phyloP scores from a whole-genome alignment of 2,329 filamentous ascomycete species.

The Ceratocystis colombiana region DNA sequence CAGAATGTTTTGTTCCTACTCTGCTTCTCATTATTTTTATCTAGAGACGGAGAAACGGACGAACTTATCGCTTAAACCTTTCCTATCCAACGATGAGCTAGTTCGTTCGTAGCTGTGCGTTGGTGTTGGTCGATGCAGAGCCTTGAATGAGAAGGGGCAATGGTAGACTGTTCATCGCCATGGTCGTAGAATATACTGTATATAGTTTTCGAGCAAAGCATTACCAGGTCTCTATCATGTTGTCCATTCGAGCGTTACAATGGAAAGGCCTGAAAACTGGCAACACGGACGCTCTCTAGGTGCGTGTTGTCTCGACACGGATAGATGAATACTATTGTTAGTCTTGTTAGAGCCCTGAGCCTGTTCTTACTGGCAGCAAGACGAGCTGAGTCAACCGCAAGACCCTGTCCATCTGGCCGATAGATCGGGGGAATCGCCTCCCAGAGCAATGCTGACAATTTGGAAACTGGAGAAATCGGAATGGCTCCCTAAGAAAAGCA shows the following conservation, averaged over 20 bases:
- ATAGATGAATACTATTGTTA: not conserved
- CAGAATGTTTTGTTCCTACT: not conserved
- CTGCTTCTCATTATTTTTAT: not conserved
- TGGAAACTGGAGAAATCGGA: not conserved
- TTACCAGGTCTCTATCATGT: too few relatives aligned
- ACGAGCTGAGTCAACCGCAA: not conserved
- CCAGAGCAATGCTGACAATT: not conserved
- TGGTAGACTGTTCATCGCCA: too few relatives aligned
- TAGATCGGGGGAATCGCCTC: too few relatives aligned
- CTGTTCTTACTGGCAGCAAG: not conserved
- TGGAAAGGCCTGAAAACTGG: not conserved
- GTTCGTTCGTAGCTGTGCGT: not conserved
- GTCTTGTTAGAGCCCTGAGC: not conserved
- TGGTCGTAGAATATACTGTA: too few relatives aligned
- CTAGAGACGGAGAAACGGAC: not conserved
- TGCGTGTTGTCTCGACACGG: too few relatives aligned
- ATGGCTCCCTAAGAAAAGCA: constrained; percentile 3
- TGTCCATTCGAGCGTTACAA: too few relatives aligned
- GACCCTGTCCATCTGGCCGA: too few relatives aligned
- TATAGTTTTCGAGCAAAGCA: too few relatives aligned
- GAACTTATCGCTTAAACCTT: constrained; percentile 1
- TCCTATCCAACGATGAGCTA: not conserved
- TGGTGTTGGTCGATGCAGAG: too few relatives aligned
- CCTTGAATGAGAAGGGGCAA: too few relatives aligned
- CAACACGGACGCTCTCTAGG: not conserved